Evolutionary conservation across 768 basidiomycete species (phyloP).

Genomic region (Trametes villosa): DNA sequence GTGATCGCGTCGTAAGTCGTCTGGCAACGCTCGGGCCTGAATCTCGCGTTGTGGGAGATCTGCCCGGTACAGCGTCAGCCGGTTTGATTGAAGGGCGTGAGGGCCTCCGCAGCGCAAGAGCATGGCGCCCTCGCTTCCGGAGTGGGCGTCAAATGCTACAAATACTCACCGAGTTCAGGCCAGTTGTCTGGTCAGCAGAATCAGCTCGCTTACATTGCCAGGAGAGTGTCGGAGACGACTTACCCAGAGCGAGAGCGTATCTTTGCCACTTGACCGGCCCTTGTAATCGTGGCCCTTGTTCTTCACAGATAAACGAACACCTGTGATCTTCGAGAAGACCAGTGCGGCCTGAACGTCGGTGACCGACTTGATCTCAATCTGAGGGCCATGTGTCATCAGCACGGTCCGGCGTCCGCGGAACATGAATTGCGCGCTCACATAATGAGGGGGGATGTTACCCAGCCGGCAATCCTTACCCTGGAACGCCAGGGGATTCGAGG

Average conservation of each 20-base stretch:
- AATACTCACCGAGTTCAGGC: constrained; percentile 22
- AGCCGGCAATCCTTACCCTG: constrained; percentile 26
- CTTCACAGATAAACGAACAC: constrained; percentile 36
- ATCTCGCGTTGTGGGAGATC: constrained; percentile 22
- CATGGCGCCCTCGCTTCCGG: not conserved
- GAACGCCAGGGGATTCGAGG: constrained; percentile 26
- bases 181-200: constrained; percentile 15
- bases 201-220: not conserved
- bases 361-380: constrained; percentile 33
- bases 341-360: constrained; percentile 34
- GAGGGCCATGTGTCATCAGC: not conserved
- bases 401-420: no score
- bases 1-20: constrained; percentile 36
- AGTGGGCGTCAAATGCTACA: not conserved
- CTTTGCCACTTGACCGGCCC: constrained; percentile 34
- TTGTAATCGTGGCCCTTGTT: constrained; percentile 42
- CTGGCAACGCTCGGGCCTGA: constrained; percentile 26
- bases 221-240: not conserved
- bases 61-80: not conserved
- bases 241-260: constrained; percentile 35
- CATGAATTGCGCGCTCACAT: constrained; percentile 25
- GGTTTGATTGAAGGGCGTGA: not conserved
- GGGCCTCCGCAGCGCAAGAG: not conserved
- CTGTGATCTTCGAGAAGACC: constrained; percentile 29
- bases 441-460: constrained; percentile 33